Conservation (phyloP, 169 alveolate genomes). For the Babesia bovis region DNA sequence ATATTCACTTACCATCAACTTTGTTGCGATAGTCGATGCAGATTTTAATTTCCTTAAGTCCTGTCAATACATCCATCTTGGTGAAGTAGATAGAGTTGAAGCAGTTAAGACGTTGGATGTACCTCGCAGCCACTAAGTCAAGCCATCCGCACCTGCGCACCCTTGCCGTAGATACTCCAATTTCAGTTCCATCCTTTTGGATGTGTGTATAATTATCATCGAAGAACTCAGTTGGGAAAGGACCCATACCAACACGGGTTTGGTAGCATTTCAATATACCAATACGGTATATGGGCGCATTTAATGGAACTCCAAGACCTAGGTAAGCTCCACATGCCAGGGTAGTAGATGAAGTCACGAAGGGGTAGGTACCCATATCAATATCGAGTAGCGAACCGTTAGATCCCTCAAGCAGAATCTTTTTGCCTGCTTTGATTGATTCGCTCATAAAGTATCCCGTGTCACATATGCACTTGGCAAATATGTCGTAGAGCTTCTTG, state of each 20-base stretch:
- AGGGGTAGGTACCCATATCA: constrained; percentile 78
- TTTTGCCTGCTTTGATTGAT: constrained; percentile 71
- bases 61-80: constrained; percentile 91
- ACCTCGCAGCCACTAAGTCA: constrained; percentile 85
- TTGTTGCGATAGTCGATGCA: constrained; percentile 78
- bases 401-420: constrained; percentile 71
- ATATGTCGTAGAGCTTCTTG: constrained; percentile 70
- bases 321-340: constrained; percentile 71
- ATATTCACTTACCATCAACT: constrained; percentile 55
- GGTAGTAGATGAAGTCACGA: constrained; percentile 75
- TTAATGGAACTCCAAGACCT: constrained; percentile 71
- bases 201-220: constrained; percentile 81
- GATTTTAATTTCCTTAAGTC: constrained; percentile 82
- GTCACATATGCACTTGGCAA: constrained; percentile 83
- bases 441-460: constrained; percentile 72
- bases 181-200: constrained; percentile 87
- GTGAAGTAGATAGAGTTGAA: constrained; percentile 86
- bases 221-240: constrained; percentile 92
- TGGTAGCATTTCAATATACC: constrained; percentile 93
- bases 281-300: constrained; percentile 62
- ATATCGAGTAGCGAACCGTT: constrained; percentile 78
- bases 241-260: constrained; percentile 97
- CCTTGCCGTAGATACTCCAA: constrained; percentile 95
- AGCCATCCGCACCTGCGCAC: constrained; percentile 97
- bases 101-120: constrained; percentile 76